phyloP scores from a whole-genome alignment of 495 filamentous ascomycete species.

The Jackrogersella multiformis region DNA sequence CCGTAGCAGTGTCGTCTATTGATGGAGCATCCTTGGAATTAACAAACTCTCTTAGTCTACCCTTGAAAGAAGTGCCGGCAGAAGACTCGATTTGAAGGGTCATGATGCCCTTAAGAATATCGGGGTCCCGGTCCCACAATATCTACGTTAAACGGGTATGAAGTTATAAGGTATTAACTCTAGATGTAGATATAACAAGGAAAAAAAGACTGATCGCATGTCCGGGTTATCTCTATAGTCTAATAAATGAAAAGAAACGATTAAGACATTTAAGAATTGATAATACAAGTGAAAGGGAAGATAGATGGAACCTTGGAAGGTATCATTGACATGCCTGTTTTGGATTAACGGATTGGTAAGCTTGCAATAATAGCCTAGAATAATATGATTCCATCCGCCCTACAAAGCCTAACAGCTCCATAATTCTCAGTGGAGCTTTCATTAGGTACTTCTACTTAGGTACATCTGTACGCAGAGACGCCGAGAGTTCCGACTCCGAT shows the following conservation, averaged over 20 bases:
- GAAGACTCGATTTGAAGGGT: constrained; percentile 10
- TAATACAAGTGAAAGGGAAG: not conserved
- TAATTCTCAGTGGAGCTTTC: not conserved
- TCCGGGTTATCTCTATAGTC: not conserved
- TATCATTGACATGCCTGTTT: constrained; percentile 24
- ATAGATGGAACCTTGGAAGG: constrained; percentile 5
- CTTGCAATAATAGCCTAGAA: constrained; percentile 15
- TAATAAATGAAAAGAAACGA: not conserved
- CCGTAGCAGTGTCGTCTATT: constrained; percentile 39
- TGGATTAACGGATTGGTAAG: constrained; percentile 37
- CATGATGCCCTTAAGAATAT: constrained; percentile 16
- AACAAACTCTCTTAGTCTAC: not conserved
- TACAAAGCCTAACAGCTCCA: not conserved
- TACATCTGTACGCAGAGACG: not conserved
- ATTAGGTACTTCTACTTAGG: not conserved
- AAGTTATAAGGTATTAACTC: too few relatives aligned
- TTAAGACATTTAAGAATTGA: not conserved
- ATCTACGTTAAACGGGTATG: not conserved
- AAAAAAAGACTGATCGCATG: not conserved
- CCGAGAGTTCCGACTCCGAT: not conserved
- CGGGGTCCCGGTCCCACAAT: constrained; percentile 1
- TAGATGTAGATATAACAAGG: not conserved
- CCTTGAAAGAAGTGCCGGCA: constrained; percentile 2
- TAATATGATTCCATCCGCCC: not conserved
- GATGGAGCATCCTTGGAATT: constrained; percentile 9